phyloP scores from a whole-genome alignment of 768 basidiomycete species.

The Naematelia aurantialba region DNA sequence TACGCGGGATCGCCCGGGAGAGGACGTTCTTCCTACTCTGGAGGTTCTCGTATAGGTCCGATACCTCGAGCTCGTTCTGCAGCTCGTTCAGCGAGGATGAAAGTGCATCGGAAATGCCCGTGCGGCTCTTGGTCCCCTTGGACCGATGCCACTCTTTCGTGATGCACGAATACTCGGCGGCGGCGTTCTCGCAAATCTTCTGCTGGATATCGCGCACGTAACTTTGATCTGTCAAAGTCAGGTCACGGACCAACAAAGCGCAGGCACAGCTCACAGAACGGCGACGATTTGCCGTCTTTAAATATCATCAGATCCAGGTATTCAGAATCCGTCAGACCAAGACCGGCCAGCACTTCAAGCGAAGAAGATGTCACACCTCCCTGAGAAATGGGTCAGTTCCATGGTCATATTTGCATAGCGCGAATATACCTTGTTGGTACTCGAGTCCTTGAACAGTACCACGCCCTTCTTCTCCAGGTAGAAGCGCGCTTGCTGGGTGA shows the following conservation, averaged over 20 bases:
- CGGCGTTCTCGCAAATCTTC: conserved; percentile 86
- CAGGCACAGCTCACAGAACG: conserved; percentile 47
- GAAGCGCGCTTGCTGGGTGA: conserved; percentile 91
- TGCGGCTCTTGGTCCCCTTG: conserved; percentile 76
- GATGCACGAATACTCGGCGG: conserved; percentile 69
- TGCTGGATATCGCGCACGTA: conserved; percentile 92
- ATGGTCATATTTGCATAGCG: background rate
- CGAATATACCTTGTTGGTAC: conserved; percentile 74
- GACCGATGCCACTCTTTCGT: conserved; percentile 84
- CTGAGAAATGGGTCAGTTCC: no score
- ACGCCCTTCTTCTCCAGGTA: conserved; percentile 92
- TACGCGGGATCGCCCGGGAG: conserved; percentile 75
- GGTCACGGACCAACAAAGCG: background rate
- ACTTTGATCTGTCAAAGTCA: conserved; percentile 58
- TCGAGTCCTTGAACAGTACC: conserved; percentile 88
- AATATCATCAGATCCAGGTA: conserved; percentile 90
- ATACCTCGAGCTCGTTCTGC: conserved; percentile 85
- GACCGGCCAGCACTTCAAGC: conserved; percentile 94
- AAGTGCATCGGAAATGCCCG: conserved; percentile 91
- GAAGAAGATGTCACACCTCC: conserved; percentile 94
- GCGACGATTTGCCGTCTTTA: conserved; percentile 77
- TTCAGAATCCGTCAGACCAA: conserved; percentile 82
- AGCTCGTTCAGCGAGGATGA: conserved; percentile 82
- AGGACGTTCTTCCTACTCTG: conserved; percentile 75
- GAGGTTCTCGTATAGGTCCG: conserved; percentile 78